These are phyloP conservation scores for Neopestalotiopsis clavispora DNA, from an alignment of 2,329 filamentous ascomycete genomes.

Conservation along the genomic window DNA sequence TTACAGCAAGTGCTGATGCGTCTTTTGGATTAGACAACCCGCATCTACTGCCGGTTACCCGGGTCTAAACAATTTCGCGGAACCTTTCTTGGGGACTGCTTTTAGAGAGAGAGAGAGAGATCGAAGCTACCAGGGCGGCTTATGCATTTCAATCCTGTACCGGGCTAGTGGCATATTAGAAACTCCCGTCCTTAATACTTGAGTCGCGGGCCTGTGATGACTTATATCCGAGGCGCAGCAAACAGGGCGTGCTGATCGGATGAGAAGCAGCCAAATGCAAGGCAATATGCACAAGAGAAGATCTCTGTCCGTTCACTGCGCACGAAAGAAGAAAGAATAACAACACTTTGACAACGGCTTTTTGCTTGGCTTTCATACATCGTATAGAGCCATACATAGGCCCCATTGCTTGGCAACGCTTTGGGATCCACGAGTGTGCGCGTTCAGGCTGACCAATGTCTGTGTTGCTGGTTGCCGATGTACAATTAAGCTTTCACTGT, in stretches of 20 bases:
- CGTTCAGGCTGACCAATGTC: neutral
- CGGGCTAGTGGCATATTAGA: neutral
- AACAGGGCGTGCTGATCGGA: neutral
- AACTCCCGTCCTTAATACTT: neutral
- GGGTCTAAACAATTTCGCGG: neutral
- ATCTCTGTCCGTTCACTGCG: too few relatives aligned
- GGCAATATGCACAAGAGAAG: too few relatives aligned
- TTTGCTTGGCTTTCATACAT: neutral
- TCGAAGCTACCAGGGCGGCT: neutral
- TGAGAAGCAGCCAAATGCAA: neutral
- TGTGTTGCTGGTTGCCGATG: neutral
- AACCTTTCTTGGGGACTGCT: neutral
- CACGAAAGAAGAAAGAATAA: too few relatives aligned
- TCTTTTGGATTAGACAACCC: neutral
- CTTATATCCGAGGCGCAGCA: neutral
- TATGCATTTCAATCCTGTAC: neutral
- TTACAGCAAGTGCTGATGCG: neutral
- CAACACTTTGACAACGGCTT: neutral
- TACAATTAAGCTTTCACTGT: conserved; percentile 1
- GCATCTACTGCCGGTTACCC: neutral
- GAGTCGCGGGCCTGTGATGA: neutral
- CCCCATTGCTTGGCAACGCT: neutral
- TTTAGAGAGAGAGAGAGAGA: too few relatives aligned
- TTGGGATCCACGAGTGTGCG: conserved; percentile 1
- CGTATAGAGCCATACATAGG: too few relatives aligned